These are phyloP conservation scores for Yamadazyma phyllophila DNA, from an alignment of 805 yeast species.

Conservation along the genomic window DNA sequence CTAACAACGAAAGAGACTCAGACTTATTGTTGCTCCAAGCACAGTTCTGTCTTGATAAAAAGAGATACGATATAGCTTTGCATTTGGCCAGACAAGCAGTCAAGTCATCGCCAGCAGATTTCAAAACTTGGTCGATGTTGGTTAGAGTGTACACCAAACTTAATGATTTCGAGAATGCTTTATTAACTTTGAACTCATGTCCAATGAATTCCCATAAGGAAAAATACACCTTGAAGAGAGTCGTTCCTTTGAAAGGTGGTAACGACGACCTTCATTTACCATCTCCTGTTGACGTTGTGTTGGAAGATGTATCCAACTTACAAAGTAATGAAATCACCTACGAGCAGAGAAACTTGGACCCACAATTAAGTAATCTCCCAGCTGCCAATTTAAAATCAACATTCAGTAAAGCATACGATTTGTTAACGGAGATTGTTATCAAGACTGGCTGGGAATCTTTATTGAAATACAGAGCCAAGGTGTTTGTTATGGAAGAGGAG, in stretches of 20 bases:
- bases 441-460: slow-evolving; percentile 47
- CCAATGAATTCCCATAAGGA: slow-evolving; percentile 80
- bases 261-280: slow-evolving; percentile 67
- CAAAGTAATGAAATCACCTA: slow-evolving; percentile 62
- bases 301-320: slow-evolving; percentile 65
- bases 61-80: slow-evolving; percentile 54
- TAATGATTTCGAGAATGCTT: slow-evolving; percentile 68
- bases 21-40: slow-evolving; percentile 56
- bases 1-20: slow-evolving; percentile 51
- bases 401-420: slow-evolving; percentile 44
- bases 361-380: slow-evolving; percentile 58
- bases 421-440: slow-evolving; percentile 43
- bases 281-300: slow-evolving; percentile 67
- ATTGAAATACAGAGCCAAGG: slow-evolving; percentile 45
- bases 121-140: slow-evolving; percentile 68
- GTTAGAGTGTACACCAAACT: slow-evolving; percentile 61
- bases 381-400: slow-evolving; percentile 62
- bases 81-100: slow-evolving; percentile 63
- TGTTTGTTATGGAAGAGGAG: slow-evolving; percentile 49
- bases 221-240: slow-evolving; percentile 57
- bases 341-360: slow-evolving; percentile 68
- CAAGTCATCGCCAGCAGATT: slow-evolving; percentile 70
- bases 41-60: slow-evolving; percentile 53
- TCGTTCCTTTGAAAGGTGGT: slow-evolving; percentile 48
- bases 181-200: slow-evolving; percentile 71